A percentile compares a stretch with the other conserved stretches of the same genome.
phyloP scores from a whole-genome alignment of 1,284 basidiomycete genomes.

The Apiotrichum laibachii region DNA sequence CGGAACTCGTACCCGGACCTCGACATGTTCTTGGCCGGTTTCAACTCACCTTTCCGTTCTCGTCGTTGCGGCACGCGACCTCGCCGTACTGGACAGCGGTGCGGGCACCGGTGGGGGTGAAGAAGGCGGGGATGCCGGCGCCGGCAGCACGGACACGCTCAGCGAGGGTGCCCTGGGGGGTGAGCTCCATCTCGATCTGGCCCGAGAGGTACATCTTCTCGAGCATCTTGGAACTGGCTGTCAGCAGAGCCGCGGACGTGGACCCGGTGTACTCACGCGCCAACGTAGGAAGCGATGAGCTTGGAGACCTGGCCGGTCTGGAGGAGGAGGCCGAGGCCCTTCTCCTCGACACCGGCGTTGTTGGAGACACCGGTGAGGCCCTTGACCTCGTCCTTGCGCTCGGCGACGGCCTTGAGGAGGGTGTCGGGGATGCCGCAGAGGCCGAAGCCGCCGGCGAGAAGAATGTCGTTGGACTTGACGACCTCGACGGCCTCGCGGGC shows the following conservation, averaged over 20 bases:
- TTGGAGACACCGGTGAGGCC: conserved; percentile 82
- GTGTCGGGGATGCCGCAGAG: conserved; percentile 62
- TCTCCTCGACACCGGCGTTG: conserved; percentile 64
- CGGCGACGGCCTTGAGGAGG: conserved; percentile 71
- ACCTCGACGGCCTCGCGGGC: conserved; percentile 77
- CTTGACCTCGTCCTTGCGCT: conserved; percentile 63
- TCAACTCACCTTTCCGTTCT: conserved; percentile 56
- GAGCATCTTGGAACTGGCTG: conserved; percentile 50
- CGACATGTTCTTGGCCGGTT: too few species aligned
- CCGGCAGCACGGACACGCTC: conserved; percentile 89
- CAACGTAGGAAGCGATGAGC: conserved; percentile 83
- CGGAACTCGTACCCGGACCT: neutral
- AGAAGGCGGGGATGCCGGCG: conserved; percentile 94
- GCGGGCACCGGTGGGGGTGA: conserved; percentile 80
- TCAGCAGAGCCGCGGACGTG: neutral
- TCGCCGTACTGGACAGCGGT: conserved; percentile 21
- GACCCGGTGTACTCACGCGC: conserved; percentile 45
- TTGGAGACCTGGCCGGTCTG: conserved; percentile 70
- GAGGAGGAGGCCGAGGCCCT: conserved; percentile 64
- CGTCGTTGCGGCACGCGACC: conserved; percentile 56
- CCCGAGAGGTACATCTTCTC: conserved; percentile 70
- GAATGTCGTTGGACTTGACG: conserved; percentile 70
- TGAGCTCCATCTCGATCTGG: conserved; percentile 78
- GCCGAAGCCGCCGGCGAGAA: conserved; percentile 69
- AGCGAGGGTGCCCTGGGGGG: conserved; percentile 84